A percentile compares a stretch with the other conserved stretches of the same genome.
Evolutionary conservation across 495 filamentous ascomycete species (phyloP).

Genomic region (Clavariopsis aquatica): DNA sequence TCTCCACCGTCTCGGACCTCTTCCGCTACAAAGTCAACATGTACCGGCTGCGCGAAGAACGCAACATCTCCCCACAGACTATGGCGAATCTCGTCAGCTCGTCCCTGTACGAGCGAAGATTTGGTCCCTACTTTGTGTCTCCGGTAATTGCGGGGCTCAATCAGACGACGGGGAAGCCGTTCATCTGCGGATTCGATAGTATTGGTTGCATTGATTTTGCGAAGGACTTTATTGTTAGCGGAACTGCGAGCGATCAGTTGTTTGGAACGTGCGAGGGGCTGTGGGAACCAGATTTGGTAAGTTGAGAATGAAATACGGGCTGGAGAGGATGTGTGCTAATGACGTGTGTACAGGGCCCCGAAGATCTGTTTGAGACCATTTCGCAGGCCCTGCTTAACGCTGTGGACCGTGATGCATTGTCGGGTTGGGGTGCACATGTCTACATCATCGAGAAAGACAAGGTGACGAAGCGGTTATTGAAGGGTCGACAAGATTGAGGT

Average conservation of each 20-base stretch:
- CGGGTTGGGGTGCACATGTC: conserved; percentile 97
- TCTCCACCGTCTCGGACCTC: conserved; percentile 90
- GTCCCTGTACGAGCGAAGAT: conserved; percentile 88
- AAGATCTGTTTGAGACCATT: conserved; percentile 97
- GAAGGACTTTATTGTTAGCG: conserved; percentile 97
- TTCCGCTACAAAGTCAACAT: conserved; percentile 99
- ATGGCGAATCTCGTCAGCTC: conserved; percentile 93
- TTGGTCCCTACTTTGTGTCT: conserved; percentile 93
- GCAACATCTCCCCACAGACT: conserved; percentile 87
- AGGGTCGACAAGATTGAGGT: conserved; percentile 72
- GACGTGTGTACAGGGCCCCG: conserved; percentile 62
- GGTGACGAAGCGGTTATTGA: conserved; percentile 95
- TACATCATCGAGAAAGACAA: conserved; percentile 99
- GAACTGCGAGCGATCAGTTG: conserved; percentile 93
- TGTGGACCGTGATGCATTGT: conserved; percentile 92
- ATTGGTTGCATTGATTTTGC: conserved; percentile 99
- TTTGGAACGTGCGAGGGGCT: conserved; percentile 98
- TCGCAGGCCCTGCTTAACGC: conserved; percentile 96
- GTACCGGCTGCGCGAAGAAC: conserved; percentile 98
- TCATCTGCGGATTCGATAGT: conserved; percentile 98
- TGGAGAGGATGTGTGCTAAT: neutral
- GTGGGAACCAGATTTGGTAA: conserved; percentile 94
- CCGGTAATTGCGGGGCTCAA: conserved; percentile 95
- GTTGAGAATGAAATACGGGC: conserved; percentile 38
- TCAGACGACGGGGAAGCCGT: conserved; percentile 85